These are phyloP conservation scores for Aspergillus chevalieri DNA, from an alignment of 2,329 filamentous ascomycete genomes.

Conservation along the genomic window DNA sequence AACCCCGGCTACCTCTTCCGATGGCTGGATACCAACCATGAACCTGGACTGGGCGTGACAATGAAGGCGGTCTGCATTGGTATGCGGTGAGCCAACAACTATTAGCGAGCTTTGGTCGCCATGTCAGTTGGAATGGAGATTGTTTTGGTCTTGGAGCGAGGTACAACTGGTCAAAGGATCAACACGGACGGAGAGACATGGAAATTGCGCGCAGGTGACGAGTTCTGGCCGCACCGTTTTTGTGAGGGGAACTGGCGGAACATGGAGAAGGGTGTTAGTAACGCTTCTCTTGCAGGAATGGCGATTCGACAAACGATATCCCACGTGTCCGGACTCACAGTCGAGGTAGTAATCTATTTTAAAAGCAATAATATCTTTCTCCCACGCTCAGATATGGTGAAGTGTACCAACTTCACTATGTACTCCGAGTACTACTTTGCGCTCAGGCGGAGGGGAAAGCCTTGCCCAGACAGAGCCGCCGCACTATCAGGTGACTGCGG, in stretches of 20 bases:
- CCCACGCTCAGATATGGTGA: neutral
- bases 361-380: neutral
- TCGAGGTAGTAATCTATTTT: neutral
- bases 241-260: neutral
- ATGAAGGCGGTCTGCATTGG: conserved; percentile 31
- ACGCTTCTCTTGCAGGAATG: neutral
- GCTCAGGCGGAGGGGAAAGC: neutral
- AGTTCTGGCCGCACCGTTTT: neutral
- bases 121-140: conserved; percentile 6
- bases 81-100: conserved; percentile 16
- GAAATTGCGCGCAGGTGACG: conserved; percentile 7
- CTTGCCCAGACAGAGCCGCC: neutral
- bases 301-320: neutral
- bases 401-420: neutral
- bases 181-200: conserved; percentile 9
- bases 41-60: conserved; percentile 23
- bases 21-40: conserved; percentile 29
- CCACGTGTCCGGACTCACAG: neutral
- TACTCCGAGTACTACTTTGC: neutral
- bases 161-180: conserved; percentile 11
- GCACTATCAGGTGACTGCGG: neutral
- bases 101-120: conserved; percentile 2
- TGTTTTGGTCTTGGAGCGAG: neutral
- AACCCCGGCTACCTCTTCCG: conserved; percentile 27
- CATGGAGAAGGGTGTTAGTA: neutral